Base-by-base conservation (phyloP, 2,329 filamentous ascomycete species). In the Pseudogymnoascus sp. region DNA sequence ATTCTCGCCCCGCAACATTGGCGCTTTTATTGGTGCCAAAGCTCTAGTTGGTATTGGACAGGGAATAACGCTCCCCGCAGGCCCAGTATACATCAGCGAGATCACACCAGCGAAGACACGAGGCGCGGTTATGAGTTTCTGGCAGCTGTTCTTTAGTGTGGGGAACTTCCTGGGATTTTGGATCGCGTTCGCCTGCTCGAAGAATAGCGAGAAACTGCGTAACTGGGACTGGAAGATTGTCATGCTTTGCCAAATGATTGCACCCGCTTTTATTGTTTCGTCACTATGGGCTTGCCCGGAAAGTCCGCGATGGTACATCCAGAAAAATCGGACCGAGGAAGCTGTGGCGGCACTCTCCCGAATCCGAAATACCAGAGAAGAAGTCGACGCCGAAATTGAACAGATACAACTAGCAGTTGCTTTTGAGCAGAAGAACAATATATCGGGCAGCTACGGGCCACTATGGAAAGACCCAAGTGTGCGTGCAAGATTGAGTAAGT, bases 141-240 rank as follows among this genome's bases (percentile, higher is more conserved):
- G 81, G 81, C 81, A 83, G 68, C 78, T 81, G 71, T 82, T 81
- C 71, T 83, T 81, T 70, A 79, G 73, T 1, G 81, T 82, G 42
- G 81, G 80, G 17, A 80, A 76, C 3, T 83, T 82, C 70, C 80
- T 83, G 65, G 81, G 79, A 63, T 80, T 78, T 72, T 82, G 79
- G 79, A 77, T 82, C 62, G 78, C 78, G 66, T 82, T 76, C 65
- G 80, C 74, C 10, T 81, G 78, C 67, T 74, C 75, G n/a, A 77
- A 81, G 70, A 73, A 82, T 66, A 71, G 72, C 27, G 44, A 72
- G 35, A 70, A 67, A 7, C 73, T 82, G 8, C 80, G 80, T 35
- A 77, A 83, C 62, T 81, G 80, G 80, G 79, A 82, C 67, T 83
- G 81, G 80, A 80, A 78, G 67, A 77, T 82, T 74, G 79, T 83